These are phyloP conservation scores for Pythium graminicola DNA, from an alignment of 352 stramenopile genomes.

Conservation along the genomic window DNA sequence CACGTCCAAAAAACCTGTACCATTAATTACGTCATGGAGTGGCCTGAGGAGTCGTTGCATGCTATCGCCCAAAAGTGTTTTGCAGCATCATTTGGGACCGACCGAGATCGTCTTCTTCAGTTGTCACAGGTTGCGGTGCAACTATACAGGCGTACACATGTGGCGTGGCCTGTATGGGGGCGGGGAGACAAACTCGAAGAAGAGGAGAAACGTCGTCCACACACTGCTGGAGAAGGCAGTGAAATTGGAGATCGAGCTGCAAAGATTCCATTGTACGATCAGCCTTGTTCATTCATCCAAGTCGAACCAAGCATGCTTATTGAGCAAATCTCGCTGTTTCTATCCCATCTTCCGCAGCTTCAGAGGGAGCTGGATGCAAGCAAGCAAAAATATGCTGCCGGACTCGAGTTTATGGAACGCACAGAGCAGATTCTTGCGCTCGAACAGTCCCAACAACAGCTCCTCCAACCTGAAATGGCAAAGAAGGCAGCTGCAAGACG, in stretches of 20 bases:
- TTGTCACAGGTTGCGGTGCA: constrained; percentile 34
- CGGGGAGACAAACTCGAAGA: neutral
- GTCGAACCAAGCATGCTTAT: constrained; percentile 47
- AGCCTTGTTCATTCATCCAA: constrained; percentile 15
- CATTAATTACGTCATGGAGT: constrained; percentile 37
- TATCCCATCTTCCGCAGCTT: constrained; percentile 26
- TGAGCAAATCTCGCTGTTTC: constrained; percentile 47
- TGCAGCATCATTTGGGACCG: constrained; percentile 12
- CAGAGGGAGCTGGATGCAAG: constrained; percentile 26
- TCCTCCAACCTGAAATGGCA: constrained; percentile 45
- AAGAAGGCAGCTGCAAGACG: constrained; percentile 37
- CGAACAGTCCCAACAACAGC: constrained; percentile 43
- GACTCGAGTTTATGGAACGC: constrained; percentile 45
- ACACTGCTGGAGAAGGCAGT: constrained; percentile 1
- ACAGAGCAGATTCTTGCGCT: constrained; percentile 42
- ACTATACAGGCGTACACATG: constrained; percentile 31
- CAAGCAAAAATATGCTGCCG: constrained; percentile 29
- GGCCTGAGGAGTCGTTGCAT: constrained; percentile 36
- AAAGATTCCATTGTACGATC: neutral
- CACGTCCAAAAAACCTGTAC: constrained; percentile 36
- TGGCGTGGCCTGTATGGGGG: neutral
- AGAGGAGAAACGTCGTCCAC: neutral
- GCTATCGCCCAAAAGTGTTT: constrained; percentile 42
- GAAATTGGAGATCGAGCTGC: neutral
- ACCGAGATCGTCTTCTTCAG: constrained; percentile 29